Conservation (phyloP, 2,329 filamentous ascomycete species). For the Beauveria asiatica region DNA sequence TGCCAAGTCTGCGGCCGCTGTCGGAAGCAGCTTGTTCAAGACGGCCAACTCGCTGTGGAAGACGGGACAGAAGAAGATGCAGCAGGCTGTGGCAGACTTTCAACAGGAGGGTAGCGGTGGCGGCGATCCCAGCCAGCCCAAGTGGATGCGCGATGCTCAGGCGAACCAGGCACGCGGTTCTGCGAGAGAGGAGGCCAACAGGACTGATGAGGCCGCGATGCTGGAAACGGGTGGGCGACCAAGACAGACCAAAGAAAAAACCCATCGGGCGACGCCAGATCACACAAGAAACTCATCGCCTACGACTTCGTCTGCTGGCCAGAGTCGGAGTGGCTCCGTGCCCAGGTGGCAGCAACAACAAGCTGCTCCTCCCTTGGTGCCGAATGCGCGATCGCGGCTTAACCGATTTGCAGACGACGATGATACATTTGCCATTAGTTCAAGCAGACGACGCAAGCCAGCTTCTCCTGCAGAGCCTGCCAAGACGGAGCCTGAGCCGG, state of each 20-base stretch:
- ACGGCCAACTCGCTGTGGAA: conserved; percentile 96
- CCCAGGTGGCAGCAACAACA: conserved; percentile 53
- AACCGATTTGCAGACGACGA: conserved; percentile 69
- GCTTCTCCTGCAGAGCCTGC: conserved; percentile 39
- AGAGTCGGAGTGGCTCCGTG: conserved; percentile 35
- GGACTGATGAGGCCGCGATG: conserved; percentile 71
- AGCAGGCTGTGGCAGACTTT: conserved; percentile 86
- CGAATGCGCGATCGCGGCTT: conserved; percentile 44
- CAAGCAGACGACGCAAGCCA: conserved; percentile 65
- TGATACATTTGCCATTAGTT: conserved; percentile 73
- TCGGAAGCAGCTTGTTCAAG: conserved; percentile 81
- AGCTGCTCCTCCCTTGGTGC: conserved; percentile 26
- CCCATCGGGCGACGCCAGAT: conserved; percentile 20
- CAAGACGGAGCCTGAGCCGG: conserved; percentile 38
- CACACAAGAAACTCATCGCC: conserved; percentile 42
- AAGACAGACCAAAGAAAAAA: conserved; percentile 27
- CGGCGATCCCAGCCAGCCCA: conserved; percentile 69
- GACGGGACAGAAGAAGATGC: conserved; percentile 82
- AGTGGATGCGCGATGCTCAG: conserved; percentile 83
- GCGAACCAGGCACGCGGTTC: conserved; percentile 21
- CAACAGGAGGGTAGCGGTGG: conserved; percentile 48
- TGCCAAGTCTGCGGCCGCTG: conserved; percentile 69
- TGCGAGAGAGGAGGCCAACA: conserved; percentile 21
- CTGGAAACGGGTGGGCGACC: conserved; percentile 58
- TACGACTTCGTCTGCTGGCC: conserved; percentile 34